Base-by-base conservation (phyloP, 1,284 basidiomycete genomes). In the Phellinidium pouzarii region DNA sequence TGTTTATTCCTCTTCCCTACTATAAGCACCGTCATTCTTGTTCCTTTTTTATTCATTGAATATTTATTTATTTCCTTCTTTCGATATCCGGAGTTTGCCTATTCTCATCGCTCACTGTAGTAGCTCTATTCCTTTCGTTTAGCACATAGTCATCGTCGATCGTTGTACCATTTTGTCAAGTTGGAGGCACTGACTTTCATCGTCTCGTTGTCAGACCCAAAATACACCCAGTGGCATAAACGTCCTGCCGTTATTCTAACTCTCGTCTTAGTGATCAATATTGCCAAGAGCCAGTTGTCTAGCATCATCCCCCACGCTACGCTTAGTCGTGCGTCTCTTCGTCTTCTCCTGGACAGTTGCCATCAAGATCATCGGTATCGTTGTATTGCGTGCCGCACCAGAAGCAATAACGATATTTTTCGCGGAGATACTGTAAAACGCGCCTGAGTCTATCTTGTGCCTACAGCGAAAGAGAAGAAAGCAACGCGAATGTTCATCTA, bases 331-430 rank as follows among this genome's bases (percentile, higher is more conserved):
- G 91, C 50, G 79, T 79, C 29, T 89, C 86, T 65, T 93, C 91
- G 36, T 79, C 76, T 34, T 71, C 64, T 2, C 91, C 90, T 3
- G 90, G 90, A 66, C 90, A 93, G 51, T 82, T 73, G 38, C 63
- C 65, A 50, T 69, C 69, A 70, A 93, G 69, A 51, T 90, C 85
- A 23, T 78, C 75, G 9, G 67, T 64, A 58, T 75, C 71, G 17
- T 77, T 72, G 64, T 91, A 93, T 60, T 80, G 76, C 4, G 82
- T 78, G 7, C 91, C 90, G 64, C 91, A 93, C 87, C 88, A 93
- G 66, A 91, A 90, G 64, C 91, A 93, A 65, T 92, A 92, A 14
- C 71, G 65, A 64, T 87, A 79, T 57, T 73, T 76, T 41, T 77
- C 71, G 29, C 91, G 83, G 37, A 93, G 74, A 65, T 93, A 91